Base-by-base conservation (phyloP, 768 basidiomycete genomes). In the Boletus tomentosulus region DNA sequence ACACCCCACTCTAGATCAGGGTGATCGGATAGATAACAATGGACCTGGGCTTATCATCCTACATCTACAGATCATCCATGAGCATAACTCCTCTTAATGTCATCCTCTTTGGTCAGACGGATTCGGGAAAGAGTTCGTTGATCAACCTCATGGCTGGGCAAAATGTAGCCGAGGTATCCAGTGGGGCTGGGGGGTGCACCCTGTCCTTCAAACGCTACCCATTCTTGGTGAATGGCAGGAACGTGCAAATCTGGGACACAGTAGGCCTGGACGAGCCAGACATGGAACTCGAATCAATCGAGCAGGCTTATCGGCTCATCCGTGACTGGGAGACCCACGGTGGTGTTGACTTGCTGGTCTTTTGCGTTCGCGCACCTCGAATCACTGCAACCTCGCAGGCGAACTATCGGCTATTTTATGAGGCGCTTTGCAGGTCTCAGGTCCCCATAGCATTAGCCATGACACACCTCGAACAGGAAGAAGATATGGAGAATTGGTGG, bases 401-500 rank as follows among this genome's bases (percentile, higher is more conserved):
- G 7, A 50, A 50, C 25, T 50, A 50, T 31, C 48, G 48, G 6
- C 22, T 50, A n/a, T 50, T 50, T 22, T 41, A 50, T 16, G 48
- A 50, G 15, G 48, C 28, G 12, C 48, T 50, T 24, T 50, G 38
- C 30, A 50, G 39, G 30, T 41, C 38, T 41, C 48, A 27, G 9
- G 48, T 41, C 12, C 48, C 48, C 11, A 50, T 50, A 13, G 48
- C 48, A 7, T 50, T 50, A 24, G 48, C 48, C n/a, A 31, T 50
- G n/a, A 50, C 39, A 16, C 38, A 50, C 19, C 48, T 50, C 39
- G 48, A 50, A 16, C 27, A 9, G 1, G 48, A 50, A 24, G n/a
- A 22, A 3, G 48, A 41, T 24, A 50, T 50, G 48, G 48, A 50
- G 11, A 11, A 31, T 13, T 50, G 48, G 48, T 50, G 48, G 48